A percentile compares a stretch with the other conserved stretches of the same genome.
Evolutionary conservation across 768 basidiomycete species (phyloP).

Genomic region (Boletellus ananiceps): DNA sequence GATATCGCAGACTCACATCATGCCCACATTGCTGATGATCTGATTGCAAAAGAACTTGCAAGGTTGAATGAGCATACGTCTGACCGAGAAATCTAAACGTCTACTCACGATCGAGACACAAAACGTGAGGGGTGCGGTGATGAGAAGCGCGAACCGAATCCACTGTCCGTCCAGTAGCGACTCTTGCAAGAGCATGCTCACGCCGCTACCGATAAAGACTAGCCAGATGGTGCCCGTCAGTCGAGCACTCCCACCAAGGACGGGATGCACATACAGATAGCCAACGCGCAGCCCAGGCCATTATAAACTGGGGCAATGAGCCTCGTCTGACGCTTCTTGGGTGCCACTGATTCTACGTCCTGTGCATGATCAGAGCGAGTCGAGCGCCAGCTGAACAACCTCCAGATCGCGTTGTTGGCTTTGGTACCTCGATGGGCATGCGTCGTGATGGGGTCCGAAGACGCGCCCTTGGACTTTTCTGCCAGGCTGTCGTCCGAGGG

Average conservation of each 20-base stretch:
- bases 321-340: constrained; percentile 44
- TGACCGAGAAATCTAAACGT: neutral
- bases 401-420: constrained; percentile 16
- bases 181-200: constrained; percentile 57
- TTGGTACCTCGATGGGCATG: neutral
- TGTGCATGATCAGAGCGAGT: constrained; percentile 33
- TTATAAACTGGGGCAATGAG: constrained; percentile 70
- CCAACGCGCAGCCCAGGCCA: constrained; percentile 63
- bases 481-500: constrained; percentile 53
- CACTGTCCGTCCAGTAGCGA: constrained; percentile 61
- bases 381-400: constrained; percentile 43
- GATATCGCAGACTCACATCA: constrained; percentile 44
- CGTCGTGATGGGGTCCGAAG: constrained; percentile 17
- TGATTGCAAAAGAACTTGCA: constrained; percentile 70
- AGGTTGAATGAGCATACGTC: constrained; percentile 1
- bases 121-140: constrained; percentile 64
- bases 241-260: neutral
- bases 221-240: constrained; percentile 1
- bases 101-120: constrained; percentile 67
- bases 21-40: constrained; percentile 58
- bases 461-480: constrained; percentile 38
- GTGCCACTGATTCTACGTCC: constrained; percentile 51
- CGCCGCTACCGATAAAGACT: constrained; percentile 70
- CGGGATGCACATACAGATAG: constrained; percentile 47
- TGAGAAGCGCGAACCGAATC: constrained; percentile 60